A percentile compares a stretch with the other conserved stretches of the same genome.
These are phyloP conservation scores for Trichoderma sp. DNA, from an alignment of 2,329 filamentous ascomycete species.

Conservation along the genomic window DNA sequence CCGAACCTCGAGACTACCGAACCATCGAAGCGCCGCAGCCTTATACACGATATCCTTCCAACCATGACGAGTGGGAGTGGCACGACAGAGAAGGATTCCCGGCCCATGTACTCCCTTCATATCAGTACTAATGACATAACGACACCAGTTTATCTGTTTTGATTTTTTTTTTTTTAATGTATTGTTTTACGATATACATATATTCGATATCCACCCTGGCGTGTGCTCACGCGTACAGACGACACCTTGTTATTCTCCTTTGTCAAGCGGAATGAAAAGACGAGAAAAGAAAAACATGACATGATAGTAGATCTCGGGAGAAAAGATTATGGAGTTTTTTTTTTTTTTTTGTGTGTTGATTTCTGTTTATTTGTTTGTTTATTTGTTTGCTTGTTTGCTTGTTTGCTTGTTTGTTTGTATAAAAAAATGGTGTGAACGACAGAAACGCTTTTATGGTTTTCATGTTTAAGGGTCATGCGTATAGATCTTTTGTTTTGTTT, in stretches of 20 bases:
- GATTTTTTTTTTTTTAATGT: background rate
- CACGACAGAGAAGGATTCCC: slow-evolving; percentile 35
- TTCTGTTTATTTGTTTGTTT: background rate
- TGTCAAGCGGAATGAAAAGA: background rate
- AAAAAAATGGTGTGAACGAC: slow-evolving; percentile 11
- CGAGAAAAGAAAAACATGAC: slow-evolving; percentile 5
- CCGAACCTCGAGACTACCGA: slow-evolving; percentile 5
- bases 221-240: slow-evolving; percentile 10
- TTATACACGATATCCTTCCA: slow-evolving; percentile 4
- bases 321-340: slow-evolving; percentile 1
- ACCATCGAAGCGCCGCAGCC: slow-evolving; percentile 14
- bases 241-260: background rate
- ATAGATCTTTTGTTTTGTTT: background rate
- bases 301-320: slow-evolving; percentile 5
- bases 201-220: slow-evolving; percentile 1
- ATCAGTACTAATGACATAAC: background rate
- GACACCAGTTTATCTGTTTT: background rate
- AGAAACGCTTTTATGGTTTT: background rate
- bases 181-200: background rate
- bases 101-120: slow-evolving; percentile 15
- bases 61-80: slow-evolving; percentile 34
- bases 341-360: background rate
- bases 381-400: background rate
- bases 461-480: background rate
- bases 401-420: background rate